phyloP scores from a whole-genome alignment of 768 basidiomycete species.

The Sutorius australiensis region DNA sequence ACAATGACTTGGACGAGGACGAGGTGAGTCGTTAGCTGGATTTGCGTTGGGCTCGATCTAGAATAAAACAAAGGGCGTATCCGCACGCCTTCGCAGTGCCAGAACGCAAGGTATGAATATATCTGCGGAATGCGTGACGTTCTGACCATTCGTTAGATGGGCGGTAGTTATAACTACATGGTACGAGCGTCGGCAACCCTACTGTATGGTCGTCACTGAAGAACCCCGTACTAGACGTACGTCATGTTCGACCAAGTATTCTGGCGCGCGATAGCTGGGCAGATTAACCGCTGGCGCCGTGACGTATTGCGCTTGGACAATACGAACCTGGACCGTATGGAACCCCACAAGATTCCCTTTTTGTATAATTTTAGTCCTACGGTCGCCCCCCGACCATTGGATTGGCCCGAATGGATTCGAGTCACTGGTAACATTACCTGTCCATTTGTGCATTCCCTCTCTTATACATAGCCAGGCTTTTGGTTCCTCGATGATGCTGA shows the following conservation, averaged over 20 bases:
- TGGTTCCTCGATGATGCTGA: conserved; percentile 97
- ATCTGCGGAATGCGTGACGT: conserved; percentile 1
- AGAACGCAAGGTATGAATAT: conserved; percentile 70
- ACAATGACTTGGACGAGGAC: conserved; percentile 99
- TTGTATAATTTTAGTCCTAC: conserved; percentile 95
- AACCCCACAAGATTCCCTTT: conserved; percentile 96
- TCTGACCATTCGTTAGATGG: conserved; percentile 59
- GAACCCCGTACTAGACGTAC: conserved; percentile 56
- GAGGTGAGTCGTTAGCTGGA: conserved; percentile 39
- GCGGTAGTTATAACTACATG: conserved; percentile 98
- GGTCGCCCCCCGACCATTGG: conserved; percentile 87
- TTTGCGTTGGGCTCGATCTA: neutral
- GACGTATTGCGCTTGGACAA: conserved; percentile 69
- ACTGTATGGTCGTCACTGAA: conserved; percentile 1
- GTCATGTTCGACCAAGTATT: conserved; percentile 98
- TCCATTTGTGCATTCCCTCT: neutral
- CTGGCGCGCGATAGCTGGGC: conserved; percentile 91
- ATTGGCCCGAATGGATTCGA: conserved; percentile 99
- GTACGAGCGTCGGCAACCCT: conserved; percentile 38
- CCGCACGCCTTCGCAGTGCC: conserved; percentile 98
- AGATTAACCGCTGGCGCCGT: conserved; percentile 92
- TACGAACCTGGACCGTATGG: conserved; percentile 92
- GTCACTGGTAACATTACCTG: conserved; percentile 63
- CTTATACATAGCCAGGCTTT: conserved; percentile 56
- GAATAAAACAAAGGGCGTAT: conserved; percentile 60